These are phyloP conservation scores for Vitellaria paradoxa DNA, from an alignment of 179 eudicot genomes.

Conservation along the genomic window DNA sequence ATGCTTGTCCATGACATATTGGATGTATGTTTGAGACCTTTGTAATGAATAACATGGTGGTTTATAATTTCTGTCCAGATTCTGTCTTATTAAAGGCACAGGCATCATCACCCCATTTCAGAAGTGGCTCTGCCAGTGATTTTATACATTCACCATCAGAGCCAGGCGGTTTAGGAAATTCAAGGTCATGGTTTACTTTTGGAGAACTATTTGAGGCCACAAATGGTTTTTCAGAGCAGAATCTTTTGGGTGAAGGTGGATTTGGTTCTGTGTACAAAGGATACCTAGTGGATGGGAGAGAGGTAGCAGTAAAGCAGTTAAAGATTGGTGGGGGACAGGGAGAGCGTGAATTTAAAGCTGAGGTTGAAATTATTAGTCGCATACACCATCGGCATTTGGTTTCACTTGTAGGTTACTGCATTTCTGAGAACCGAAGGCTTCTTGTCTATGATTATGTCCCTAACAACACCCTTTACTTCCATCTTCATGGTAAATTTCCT, in stretches of 20 bases:
- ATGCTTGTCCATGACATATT: not conserved
- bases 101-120: constrained; percentile 31
- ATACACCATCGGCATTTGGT: constrained; percentile 94
- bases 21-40: not conserved
- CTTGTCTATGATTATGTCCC: constrained; percentile 89
- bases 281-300: constrained; percentile 62
- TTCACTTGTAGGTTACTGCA: constrained; percentile 89
- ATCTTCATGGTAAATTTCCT: constrained; percentile 67
- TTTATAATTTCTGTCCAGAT: not conserved
- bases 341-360: constrained; percentile 88
- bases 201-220: constrained; percentile 75
- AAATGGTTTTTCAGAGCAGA: constrained; percentile 63
- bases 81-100: constrained; percentile 39
- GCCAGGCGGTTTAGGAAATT: constrained; percentile 60
- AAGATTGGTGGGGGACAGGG: constrained; percentile 87
- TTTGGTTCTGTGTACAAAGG: constrained; percentile 94
- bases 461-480: constrained; percentile 78
- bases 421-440: constrained; percentile 61
- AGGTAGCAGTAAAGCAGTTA: constrained; percentile 87
- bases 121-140: constrained; percentile 42
- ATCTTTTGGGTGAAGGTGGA: constrained; percentile 92
- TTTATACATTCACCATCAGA: constrained; percentile 36
- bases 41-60: not conserved
- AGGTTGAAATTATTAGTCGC: constrained; percentile 89
- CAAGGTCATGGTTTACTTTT: constrained; percentile 73